Percentiles rank a stretch among this genome's conserved stretches.
Conservation (phyloP, 306 rosid species). For the Dryas drummondii region DNA sequence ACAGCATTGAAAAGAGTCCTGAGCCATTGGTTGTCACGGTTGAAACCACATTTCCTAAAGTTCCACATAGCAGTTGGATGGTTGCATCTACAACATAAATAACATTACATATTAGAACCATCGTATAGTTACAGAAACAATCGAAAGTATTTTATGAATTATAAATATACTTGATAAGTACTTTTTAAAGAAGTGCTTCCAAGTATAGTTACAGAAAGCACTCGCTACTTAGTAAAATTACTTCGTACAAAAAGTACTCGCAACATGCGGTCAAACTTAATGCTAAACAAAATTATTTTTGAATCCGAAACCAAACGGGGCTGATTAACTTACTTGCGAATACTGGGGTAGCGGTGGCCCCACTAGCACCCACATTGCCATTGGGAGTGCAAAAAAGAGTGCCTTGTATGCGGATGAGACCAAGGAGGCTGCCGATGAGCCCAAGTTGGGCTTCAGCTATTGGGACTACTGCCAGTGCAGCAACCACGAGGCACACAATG, state of each 20-base stretch:
- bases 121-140: too few species aligned
- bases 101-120: too few species aligned
- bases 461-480: slow-evolving; percentile 5
- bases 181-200: too few species aligned
- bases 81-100: slow-evolving; percentile 24
- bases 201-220: too few species aligned
- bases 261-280: too few species aligned
- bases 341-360: slow-evolving; percentile 23
- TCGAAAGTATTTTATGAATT: too few species aligned
- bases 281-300: too few species aligned
- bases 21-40: slow-evolving; percentile 19
- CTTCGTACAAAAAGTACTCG: too few species aligned
- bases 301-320: too few species aligned
- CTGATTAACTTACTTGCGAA: slow-evolving; percentile 30
- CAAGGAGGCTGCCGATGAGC: slow-evolving; percentile 1
- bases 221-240: too few species aligned
- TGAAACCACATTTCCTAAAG: slow-evolving; percentile 24
- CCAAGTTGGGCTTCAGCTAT: slow-evolving; percentile 22
- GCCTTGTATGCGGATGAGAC: slow-evolving; percentile 32
- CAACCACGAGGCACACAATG: slow-evolving; percentile 8
- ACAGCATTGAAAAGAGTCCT: slow-evolving; percentile 22
- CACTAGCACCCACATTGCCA: slow-evolving; percentile 25
- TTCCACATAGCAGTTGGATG: slow-evolving; percentile 34
- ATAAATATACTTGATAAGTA: too few species aligned
- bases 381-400: slow-evolving; percentile 23